Evolutionary conservation across 805 yeast genomes (phyloP).

Genomic region (Myxozyma lipomycoides): DNA sequence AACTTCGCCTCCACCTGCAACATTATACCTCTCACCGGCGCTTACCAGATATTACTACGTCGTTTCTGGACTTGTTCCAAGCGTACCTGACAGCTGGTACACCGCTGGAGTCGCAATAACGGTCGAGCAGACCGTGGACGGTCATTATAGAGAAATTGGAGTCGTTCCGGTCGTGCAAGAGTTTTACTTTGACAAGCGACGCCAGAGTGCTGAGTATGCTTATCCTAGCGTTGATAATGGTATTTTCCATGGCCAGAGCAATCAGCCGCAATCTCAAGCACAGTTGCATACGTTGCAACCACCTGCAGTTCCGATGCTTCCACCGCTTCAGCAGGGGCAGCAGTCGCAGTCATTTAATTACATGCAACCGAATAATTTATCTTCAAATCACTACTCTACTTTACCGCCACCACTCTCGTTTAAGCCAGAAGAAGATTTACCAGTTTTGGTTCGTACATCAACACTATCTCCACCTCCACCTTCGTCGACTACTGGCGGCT

Average conservation of each 20-base stretch:
- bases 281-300: not conserved
- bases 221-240: conserved; percentile 3
- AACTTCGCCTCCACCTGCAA: conserved; percentile 1
- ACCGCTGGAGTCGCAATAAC: conserved; percentile 16
- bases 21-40: not conserved
- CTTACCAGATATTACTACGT: conserved; percentile 11
- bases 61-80: conserved; percentile 19
- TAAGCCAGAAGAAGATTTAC: conserved; percentile 3
- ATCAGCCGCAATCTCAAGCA: conserved; percentile 8
- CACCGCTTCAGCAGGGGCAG: conserved; percentile 11
- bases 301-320: not conserved
- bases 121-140: conserved; percentile 3
- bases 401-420: conserved; percentile 2
- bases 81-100: conserved; percentile 19
- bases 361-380: conserved; percentile 1
- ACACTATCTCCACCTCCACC: conserved; percentile 11
- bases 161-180: not conserved
- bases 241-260: conserved; percentile 1
- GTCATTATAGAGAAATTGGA: not conserved
- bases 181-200: not conserved
- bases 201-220: not conserved
- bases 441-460: conserved; percentile 16
- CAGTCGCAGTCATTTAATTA: conserved; percentile 7
- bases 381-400: not conserved
- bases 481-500: not conserved